These are phyloP conservation scores for Saprolegnia diclina DNA, from an alignment of 352 stramenopile genomes.

Conservation along the genomic window DNA sequence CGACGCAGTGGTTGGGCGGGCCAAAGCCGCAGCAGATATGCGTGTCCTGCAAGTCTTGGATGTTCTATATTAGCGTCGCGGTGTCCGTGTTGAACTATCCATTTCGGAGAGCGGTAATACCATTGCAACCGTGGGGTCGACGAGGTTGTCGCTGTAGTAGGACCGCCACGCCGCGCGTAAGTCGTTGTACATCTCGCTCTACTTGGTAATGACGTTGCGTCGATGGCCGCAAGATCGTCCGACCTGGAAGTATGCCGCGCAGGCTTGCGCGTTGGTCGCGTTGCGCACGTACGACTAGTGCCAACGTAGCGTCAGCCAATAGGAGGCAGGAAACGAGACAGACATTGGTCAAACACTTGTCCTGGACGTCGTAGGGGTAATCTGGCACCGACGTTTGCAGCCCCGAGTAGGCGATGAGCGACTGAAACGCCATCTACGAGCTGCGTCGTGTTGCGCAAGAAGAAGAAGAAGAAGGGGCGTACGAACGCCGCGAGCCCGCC, in stretches of 20 bases:
- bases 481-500: neutral
- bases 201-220: neutral
- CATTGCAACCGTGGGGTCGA: neutral
- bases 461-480: neutral
- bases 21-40: constrained; percentile 24
- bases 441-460: no score
- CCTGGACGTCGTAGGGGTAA: constrained; percentile 18
- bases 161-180: constrained; percentile 18
- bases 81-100: no score
- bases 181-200: constrained; percentile 17
- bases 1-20: constrained; percentile 20
- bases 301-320: neutral
- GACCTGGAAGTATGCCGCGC: constrained; percentile 16
- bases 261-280: neutral
- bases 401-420: constrained; percentile 9
- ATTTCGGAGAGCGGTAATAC: neutral
- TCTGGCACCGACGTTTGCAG: constrained; percentile 6
- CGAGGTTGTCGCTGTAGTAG: constrained; percentile 18
- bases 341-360: constrained; percentile 23
- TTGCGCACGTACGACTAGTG: constrained; percentile 14
- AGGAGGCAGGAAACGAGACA: neutral
- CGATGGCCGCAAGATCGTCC: no score
- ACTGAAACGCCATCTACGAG: constrained; percentile 13
- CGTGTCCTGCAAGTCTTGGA: constrained; percentile 19
- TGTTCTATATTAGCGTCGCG: neutral